Evolutionary conservation across 352 stramenopile genomes (phyloP).

Genomic region (Globisporangium takayamanum): DNA sequence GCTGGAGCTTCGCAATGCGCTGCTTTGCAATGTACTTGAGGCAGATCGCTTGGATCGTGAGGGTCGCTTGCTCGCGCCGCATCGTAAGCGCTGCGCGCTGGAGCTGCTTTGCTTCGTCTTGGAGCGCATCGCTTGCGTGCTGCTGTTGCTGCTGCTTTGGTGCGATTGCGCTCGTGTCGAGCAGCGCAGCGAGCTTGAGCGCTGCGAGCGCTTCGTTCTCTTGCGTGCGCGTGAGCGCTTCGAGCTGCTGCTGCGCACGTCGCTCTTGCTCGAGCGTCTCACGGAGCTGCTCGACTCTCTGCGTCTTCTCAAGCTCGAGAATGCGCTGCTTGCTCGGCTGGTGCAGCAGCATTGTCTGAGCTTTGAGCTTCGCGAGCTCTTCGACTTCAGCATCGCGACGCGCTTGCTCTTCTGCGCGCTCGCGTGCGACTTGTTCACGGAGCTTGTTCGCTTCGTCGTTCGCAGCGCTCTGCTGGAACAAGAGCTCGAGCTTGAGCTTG

Average conservation of each 20-base stretch:
- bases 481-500: slow-evolving; percentile 57
- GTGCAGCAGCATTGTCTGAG: slow-evolving; percentile 56
- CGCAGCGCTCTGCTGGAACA: slow-evolving; percentile 44
- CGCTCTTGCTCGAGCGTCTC: slow-evolving; percentile 42
- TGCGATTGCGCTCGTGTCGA: slow-evolving; percentile 23
- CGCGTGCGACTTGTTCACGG: slow-evolving; percentile 30
- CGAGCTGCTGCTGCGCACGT: slow-evolving; percentile 30
- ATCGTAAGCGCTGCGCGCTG: slow-evolving; percentile 33
- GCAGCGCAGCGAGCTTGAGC: slow-evolving; percentile 43
- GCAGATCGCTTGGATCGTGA: slow-evolving; percentile 59
- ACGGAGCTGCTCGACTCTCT: slow-evolving; percentile 31
- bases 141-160: slow-evolving; percentile 32
- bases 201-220: slow-evolving; percentile 57
- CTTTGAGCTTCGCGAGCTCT: slow-evolving; percentile 41
- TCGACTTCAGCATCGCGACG: slow-evolving; percentile 43
- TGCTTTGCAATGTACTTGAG: slow-evolving; percentile 44
- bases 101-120: slow-evolving; percentile 40
- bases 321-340: slow-evolving; percentile 37
- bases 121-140: slow-evolving; percentile 10
- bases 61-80: slow-evolving; percentile 41
- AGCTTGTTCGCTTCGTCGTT: slow-evolving; percentile 41
- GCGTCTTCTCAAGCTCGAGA: slow-evolving; percentile 23
- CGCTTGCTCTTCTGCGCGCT: slow-evolving; percentile 39
- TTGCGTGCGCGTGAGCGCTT: slow-evolving; percentile 40
- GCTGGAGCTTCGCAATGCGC: slow-evolving; percentile 37